Base-by-base conservation (phyloP, 2,329 filamentous ascomycete species). In the Aspergillus sp. region DNA sequence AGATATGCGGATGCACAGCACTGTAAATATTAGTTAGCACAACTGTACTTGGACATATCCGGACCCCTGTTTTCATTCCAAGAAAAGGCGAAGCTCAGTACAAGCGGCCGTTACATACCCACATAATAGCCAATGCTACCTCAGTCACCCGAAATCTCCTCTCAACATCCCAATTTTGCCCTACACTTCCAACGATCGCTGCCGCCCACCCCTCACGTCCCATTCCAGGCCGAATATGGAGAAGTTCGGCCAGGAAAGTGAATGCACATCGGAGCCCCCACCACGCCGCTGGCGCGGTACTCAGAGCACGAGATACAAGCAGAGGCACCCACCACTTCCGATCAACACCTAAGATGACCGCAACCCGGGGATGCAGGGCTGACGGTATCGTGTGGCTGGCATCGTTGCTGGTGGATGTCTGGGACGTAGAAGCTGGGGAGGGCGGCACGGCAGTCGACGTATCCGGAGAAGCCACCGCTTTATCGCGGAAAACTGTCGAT, bases 1-100 rank as follows among this genome's bases (percentile, higher is more conserved):
- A 92, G 82, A 73, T 91, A 91, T 54, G 87, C 89, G 19, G 88
- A 90, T 58, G 89, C 87, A 68, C 84, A 86, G 77, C 89, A 91
- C 89, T 91, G 52, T 37, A 19, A 47, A 22, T 49, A 27, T 20
- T 6, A 22, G 49, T 44, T 27, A 55, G 51, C 52, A 17, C 19
- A 41, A 30, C 17, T n/a, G 22, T 27, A 40, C n/a, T 52, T 46
- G 45, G 51, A 54, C 12, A 37, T 19, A 19, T 7, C 5, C 24
- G 7, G 24, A 47, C 34, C 24, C 24, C 20, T 44, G n/a, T 13
- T 24, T 12, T 20, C 34, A 30, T 30, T 30, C n/a, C 9, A 9
- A 33, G 7, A n/a, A 15, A 40, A 13, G 8, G 8, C 19, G 39
- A 44, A 27, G 41, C 22, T 48, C 13, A 41, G 40, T 46, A 15